Conservation (phyloP, 805 yeast genomes). For the Jamesozyma spencerorum region DNA sequence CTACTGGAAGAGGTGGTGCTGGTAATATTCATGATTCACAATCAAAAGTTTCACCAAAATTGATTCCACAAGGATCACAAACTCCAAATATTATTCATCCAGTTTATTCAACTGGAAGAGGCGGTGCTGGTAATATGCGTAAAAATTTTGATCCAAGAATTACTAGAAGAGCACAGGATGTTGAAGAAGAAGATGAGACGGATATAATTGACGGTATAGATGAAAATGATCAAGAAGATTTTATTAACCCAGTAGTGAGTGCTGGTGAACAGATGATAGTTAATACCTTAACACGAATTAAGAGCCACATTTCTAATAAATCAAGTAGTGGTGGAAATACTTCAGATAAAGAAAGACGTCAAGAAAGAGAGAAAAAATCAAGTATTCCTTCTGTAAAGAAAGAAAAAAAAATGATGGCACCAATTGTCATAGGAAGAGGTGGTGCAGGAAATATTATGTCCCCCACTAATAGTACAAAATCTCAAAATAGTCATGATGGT, state of each 20-base stretch:
- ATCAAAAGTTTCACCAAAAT: conserved; percentile 42
- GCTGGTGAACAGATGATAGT: conserved; percentile 1
- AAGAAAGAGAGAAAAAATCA: not conserved
- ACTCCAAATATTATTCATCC: conserved; percentile 51
- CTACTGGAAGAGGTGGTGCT: conserved; percentile 78
- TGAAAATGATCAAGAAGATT: not conserved
- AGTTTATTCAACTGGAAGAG: conserved; percentile 63
- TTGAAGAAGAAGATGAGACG: conserved; percentile 32
- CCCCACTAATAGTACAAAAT: conserved; percentile 15
- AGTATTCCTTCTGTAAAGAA: not conserved
- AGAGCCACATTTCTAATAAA: not conserved
- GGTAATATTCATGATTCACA: conserved; percentile 49
- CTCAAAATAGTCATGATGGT: not conserved
- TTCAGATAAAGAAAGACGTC: not conserved
- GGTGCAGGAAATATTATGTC: conserved; percentile 31
- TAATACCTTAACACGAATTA: not conserved
- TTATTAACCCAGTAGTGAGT: conserved; percentile 3
- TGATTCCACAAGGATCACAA: conserved; percentile 49
- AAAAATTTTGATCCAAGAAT: conserved; percentile 48
- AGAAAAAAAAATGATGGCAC: not conserved
- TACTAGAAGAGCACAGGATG: conserved; percentile 60
- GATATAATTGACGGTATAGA: conserved; percentile 11
- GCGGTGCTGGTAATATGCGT: conserved; percentile 72
- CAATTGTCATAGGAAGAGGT: conserved; percentile 28
- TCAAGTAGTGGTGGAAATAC: too few species aligned